Evolutionary conservation across 331 rosid genomes (phyloP), one percentile per base, ranked within the genome.

Genomic region (Dryas integrifolia): DNA sequence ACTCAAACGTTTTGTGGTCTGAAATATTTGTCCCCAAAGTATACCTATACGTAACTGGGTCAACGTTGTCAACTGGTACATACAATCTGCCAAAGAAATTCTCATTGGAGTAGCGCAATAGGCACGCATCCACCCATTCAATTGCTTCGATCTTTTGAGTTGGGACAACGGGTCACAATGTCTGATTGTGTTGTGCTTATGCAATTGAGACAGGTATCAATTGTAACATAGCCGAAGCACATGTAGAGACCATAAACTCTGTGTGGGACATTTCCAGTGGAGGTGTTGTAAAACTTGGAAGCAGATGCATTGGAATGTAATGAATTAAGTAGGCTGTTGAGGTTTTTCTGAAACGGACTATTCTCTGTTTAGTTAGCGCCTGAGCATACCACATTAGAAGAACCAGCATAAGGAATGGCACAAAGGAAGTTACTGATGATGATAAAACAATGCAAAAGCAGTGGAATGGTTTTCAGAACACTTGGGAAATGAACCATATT

Each of bases 51-150:
- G 24, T 89, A 9, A 13, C 80, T n/a, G 51, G 24, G 35, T 82
- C 73, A 35, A 73, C 35, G 69, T 83, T 77, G 10, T 61, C 88
- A 21, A 21, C 24, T 9, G 72, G 39, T 50, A 77, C 72, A 70
- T 83, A 15, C 75, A 85, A 69, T 26, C 13, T 67, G 9, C 89
- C 84, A 6, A 75, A 41, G 88, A 89, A 89, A 51, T 83, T 73
- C 7, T 30, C 3, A 48, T 63, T 76, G 5, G 89, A 86, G 71
- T 85, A 89, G 64, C 83, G 88, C 41, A 86, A 60, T 13, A 81
- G 95, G 65, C 89, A 89, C 0, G 0, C 1, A 5, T 89, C 95
- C 68, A 85, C 91, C 84, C 83, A 86, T 3, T 86, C 75, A 48
- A 78, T 45, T 0, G 92, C 90, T 73, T 86, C n/a, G n/a, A n/a